Conservation (phyloP, 257 asterid species). For the Cynanchum wilfordii region DNA sequence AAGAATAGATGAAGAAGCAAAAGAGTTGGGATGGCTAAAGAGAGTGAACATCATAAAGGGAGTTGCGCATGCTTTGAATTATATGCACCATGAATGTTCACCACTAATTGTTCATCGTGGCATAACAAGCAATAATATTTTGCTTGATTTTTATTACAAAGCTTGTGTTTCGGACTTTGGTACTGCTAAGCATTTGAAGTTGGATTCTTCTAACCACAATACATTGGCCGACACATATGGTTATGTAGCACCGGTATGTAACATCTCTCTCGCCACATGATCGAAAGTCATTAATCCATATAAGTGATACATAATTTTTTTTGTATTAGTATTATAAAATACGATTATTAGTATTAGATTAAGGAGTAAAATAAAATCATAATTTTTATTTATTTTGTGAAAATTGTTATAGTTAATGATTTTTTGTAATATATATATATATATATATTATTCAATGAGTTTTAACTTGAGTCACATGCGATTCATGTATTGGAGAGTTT, state of each 20-base stretch:
- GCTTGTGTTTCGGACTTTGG: neutral
- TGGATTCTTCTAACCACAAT: slow-evolving; percentile 19
- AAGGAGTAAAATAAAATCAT: no score
- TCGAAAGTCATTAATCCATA: no score
- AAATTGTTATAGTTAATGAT: no score
- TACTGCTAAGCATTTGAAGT: slow-evolving; percentile 7
- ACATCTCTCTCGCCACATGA: no score
- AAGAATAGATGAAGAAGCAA: neutral
- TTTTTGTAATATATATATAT: no score
- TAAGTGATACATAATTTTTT: no score
- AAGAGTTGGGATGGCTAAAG: neutral
- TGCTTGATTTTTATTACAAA: neutral
- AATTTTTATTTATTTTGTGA: no score
- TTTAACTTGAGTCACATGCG: no score
- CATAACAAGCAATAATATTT: neutral
- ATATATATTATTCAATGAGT: no score
- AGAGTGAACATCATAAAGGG: slow-evolving; percentile 2
- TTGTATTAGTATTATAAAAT: no score
- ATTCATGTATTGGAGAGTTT: no score
- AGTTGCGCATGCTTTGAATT: neutral
- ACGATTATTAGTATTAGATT: no score
- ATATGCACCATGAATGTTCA: neutral
- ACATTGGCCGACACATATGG: slow-evolving; percentile 4
- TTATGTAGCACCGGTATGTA: neutral
- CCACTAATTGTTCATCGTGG: neutral